Evolutionary conservation across 202 grass and related monocot genomes (phyloP).

Genomic region (Schoenoplectus triqueter): DNA sequence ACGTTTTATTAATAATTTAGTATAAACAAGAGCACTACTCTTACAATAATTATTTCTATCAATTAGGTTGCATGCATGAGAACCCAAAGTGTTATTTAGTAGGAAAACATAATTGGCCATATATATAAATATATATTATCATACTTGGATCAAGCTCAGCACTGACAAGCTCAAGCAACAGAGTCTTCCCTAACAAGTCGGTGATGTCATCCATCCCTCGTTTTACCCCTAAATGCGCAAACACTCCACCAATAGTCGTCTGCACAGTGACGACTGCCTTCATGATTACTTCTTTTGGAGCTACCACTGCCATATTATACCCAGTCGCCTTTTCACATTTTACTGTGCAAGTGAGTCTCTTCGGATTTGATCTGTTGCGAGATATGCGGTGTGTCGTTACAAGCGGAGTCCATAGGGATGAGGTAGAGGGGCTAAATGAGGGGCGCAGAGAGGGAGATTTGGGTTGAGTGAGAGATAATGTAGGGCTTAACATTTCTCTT

Average conservation of each 20-base stretch:
- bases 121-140: background rate
- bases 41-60: too few relatives aligned
- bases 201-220: slow-evolving; percentile 50
- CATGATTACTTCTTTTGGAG: slow-evolving; percentile 37
- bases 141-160: slow-evolving; percentile 66
- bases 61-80: too few relatives aligned
- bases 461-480: slow-evolving; percentile 3
- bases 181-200: slow-evolving; percentile 59
- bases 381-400: too few relatives aligned
- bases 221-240: slow-evolving; percentile 34
- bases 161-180: slow-evolving; percentile 56
- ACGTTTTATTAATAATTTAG: too few relatives aligned
- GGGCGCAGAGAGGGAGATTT: background rate
- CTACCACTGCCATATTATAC: background rate
- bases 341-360: background rate
- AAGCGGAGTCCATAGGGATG: background rate
- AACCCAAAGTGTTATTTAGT: too few relatives aligned
- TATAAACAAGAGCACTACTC: too few relatives aligned
- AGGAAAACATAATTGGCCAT: too few relatives aligned
- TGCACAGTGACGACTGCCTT: slow-evolving; percentile 55
- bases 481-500: background rate
- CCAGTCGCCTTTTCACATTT: background rate
- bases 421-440: background rate
- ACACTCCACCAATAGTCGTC: slow-evolving; percentile 42
- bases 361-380: background rate